phyloP scores from a whole-genome alignment of 495 filamentous ascomycete species.

The Cladorrhinum samala region DNA sequence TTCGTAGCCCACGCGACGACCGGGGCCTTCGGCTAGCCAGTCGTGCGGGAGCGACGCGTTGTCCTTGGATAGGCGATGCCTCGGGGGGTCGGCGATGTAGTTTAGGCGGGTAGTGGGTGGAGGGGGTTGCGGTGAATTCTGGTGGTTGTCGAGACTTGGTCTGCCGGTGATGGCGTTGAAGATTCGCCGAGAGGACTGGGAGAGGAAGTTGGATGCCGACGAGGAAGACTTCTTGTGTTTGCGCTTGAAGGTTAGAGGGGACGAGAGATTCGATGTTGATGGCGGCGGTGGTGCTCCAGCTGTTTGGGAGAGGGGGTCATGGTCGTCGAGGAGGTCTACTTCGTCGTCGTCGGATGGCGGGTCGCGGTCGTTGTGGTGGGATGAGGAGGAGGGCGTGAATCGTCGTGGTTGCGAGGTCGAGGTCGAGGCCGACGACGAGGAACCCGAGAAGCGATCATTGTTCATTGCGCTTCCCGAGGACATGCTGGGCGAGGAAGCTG shows the following conservation, averaged over 20 bases:
- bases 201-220: slow-evolving; percentile 25
- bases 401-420: slow-evolving; percentile 23
- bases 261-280: slow-evolving; percentile 35
- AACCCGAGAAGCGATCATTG: slow-evolving; percentile 13
- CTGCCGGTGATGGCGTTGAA: slow-evolving; percentile 51
- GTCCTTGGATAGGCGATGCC: slow-evolving; percentile 35
- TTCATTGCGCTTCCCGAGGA: slow-evolving; percentile 19
- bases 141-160: not conserved
- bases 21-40: slow-evolving; percentile 90
- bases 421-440: slow-evolving; percentile 16
- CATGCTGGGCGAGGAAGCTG: slow-evolving; percentile 7
- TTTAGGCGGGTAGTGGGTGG: not conserved
- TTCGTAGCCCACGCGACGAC: slow-evolving; percentile 88
- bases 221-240: slow-evolving; percentile 56
- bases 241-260: slow-evolving; percentile 75
- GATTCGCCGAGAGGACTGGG: slow-evolving; percentile 49
- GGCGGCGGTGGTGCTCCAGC: slow-evolving; percentile 27
- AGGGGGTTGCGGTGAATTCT: not conserved
- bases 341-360: slow-evolving; percentile 34
- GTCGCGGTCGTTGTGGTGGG: slow-evolving; percentile 18
- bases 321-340: slow-evolving; percentile 38
- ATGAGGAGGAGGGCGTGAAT: slow-evolving; percentile 9
- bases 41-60: slow-evolving; percentile 59
- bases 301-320: slow-evolving; percentile 25
- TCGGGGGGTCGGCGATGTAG: not conserved